These are phyloP conservation scores for Colletotrichum euphorbiae DNA, from an alignment of 2,329 filamentous ascomycete genomes.

Conservation along the genomic window DNA sequence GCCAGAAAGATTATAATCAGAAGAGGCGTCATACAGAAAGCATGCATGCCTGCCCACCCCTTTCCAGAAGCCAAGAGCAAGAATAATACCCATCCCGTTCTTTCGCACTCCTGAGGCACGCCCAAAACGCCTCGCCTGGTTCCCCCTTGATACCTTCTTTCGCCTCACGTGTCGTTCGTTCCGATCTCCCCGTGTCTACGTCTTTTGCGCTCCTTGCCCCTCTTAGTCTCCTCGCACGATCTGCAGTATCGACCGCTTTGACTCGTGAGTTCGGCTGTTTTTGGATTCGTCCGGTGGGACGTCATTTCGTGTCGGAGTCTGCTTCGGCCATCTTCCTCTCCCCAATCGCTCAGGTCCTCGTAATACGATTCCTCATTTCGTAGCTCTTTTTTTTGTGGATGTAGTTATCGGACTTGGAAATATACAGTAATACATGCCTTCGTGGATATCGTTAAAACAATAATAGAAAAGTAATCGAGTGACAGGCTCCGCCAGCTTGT, in stretches of 20 bases:
- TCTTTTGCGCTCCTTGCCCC: neutral
- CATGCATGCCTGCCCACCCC: neutral
- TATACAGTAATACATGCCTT: conserved; percentile 20
- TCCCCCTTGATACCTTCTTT: too few relatives aligned
- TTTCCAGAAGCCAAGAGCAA: neutral
- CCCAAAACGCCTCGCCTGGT: neutral
- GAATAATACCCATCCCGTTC: neutral
- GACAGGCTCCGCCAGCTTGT: neutral
- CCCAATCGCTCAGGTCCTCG: neutral
- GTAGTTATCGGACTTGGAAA: neutral
- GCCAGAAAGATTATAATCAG: neutral
- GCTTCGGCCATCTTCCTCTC: neutral
- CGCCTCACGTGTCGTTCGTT: too few relatives aligned
- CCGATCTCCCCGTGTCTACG: too few relatives aligned
- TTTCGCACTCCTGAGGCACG: neutral
- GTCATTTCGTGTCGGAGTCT: neutral
- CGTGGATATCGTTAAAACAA: conserved; percentile 35
- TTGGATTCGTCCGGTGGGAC: accelerated
- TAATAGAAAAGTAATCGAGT: neutral
- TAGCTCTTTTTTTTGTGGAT: neutral
- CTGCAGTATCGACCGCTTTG: neutral
- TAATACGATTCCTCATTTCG: too few relatives aligned
- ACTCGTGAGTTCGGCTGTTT: too few relatives aligned
- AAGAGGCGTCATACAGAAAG: neutral
- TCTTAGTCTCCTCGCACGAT: accelerated